These are phyloP conservation scores for Dorcoceras hygrometricum DNA, from an alignment of 257 asterid genomes.

Conservation along the genomic window DNA sequence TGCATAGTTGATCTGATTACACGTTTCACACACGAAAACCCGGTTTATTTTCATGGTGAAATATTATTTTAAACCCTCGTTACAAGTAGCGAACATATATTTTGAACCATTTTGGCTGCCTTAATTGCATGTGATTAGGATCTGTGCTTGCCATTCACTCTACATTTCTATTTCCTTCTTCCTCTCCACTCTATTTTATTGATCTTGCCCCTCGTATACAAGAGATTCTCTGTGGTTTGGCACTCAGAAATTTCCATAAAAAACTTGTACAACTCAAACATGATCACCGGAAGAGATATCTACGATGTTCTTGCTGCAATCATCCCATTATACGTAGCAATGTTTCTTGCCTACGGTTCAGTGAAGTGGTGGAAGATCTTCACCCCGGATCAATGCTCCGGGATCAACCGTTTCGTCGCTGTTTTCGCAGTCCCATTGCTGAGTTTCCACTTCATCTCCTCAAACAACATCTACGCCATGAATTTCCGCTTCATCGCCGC, in stretches of 20 bases:
- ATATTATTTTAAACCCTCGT: neutral
- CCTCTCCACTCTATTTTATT: neutral
- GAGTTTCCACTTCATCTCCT: conserved; percentile 84
- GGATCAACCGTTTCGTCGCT: conserved; percentile 89
- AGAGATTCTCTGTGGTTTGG: neutral
- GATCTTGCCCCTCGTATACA: too few species aligned
- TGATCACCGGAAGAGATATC: conserved; percentile 81
- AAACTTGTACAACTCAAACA: conserved; percentile 18
- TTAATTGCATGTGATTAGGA: conserved; percentile 38
- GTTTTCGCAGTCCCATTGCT: conserved; percentile 90
- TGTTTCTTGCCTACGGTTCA: conserved; percentile 82
- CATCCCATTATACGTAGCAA: conserved; percentile 75
- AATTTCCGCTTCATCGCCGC: conserved; percentile 88
- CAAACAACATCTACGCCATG: conserved; percentile 72
- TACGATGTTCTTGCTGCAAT: conserved; percentile 84
- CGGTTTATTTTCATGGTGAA: neutral
- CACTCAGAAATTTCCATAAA: too few species aligned
- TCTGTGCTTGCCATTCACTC: conserved; percentile 22
- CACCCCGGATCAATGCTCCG: conserved; percentile 92
- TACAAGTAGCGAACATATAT: conserved; percentile 10
- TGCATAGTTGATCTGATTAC: neutral
- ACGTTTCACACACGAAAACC: neutral
- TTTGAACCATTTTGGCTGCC: conserved; percentile 16
- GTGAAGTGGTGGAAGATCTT: conserved; percentile 96
- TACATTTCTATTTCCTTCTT: neutral